Conservation (phyloP, 805 yeast genomes). For the Metschnikowia reukaufii region DNA sequence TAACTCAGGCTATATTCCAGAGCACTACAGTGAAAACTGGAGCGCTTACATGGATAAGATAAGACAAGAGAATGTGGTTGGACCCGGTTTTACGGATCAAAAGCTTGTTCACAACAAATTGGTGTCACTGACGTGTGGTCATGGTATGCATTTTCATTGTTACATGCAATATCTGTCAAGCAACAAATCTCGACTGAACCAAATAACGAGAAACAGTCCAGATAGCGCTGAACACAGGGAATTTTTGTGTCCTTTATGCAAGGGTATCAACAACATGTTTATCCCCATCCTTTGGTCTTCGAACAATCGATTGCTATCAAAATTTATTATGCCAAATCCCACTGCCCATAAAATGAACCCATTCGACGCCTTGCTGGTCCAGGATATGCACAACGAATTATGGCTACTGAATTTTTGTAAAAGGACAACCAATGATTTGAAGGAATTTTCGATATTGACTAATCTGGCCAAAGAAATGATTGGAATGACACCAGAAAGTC, state of each 20-base stretch:
- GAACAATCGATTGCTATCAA: constrained; percentile 38
- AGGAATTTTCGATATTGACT: constrained; percentile 25
- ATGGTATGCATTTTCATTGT: constrained; percentile 87
- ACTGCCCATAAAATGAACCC: constrained; percentile 4
- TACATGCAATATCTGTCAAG: constrained; percentile 61
- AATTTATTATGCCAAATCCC: constrained; percentile 20
- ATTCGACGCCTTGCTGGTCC: constrained; percentile 19
- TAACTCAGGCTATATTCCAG: constrained; percentile 17
- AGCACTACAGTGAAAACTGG: constrained; percentile 34
- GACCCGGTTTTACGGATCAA: constrained; percentile 66
- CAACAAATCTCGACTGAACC: constrained; percentile 57
- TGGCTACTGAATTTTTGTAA: constrained; percentile 30
- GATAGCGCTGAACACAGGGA: constrained; percentile 70
- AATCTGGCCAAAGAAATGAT: constrained; percentile 31
- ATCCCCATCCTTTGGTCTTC: constrained; percentile 68
- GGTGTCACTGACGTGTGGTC: constrained; percentile 81
- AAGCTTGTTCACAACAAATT: constrained; percentile 42
- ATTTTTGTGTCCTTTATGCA: constrained; percentile 88
- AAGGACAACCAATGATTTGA: constrained; percentile 25
- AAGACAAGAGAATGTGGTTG: constrained; percentile 48
- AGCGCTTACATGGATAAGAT: constrained; percentile 34
- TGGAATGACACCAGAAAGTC: constrained; percentile 16
- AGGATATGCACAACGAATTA: constrained; percentile 17
- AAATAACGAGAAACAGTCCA: constrained; percentile 79
- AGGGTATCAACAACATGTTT: constrained; percentile 79